Evolutionary conservation across 1,284 basidiomycete genomes (phyloP), one percentile per base, ranked within the genome.

Genomic region (Volvariella surrecta): DNA sequence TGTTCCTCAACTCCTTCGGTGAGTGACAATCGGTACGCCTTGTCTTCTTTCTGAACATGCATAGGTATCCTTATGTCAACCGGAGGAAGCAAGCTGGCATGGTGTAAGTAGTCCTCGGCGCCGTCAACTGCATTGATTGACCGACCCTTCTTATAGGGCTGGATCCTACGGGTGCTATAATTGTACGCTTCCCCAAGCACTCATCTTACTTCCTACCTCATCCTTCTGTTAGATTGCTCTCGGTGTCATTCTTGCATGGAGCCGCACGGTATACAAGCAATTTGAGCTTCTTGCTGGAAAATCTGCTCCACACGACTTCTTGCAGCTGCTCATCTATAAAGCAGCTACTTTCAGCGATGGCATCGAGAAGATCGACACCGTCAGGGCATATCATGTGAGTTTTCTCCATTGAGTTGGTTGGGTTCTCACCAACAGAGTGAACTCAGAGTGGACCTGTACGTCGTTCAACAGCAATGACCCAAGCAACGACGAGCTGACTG

Each of bases 251-350:
- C 53, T 74, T n/a, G 75, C 87, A 1, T 97, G 94, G 94, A 55
- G 63, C 9, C 66, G 68, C 32, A 94, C 90, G 0, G 72, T 89
- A 35, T 84, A 86, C 55, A 63, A 66, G 47, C 80, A 97, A 60
- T 98, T 97, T 56, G 83, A 82, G 50, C 77, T 89, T 37, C 70
- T 99, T 15, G 92, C 91, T 0, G 95, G 95, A 37, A 90, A 85
- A 61, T 85, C 90, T 1, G 95, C 95, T 2, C 85, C 92, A 4
- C 79, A 85, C 49, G 89, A 96, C 19, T 96, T 96, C 59, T 62
- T 93, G 46, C 88, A 92, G 57, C 75, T 96, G 32, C 73, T 98
- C 59, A 89, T 87, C 45, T 98, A 97, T 75, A 97, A 96, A 55
- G 83, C 87, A 2, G 78, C 82, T 62, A 94, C 89, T 2, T 98